Evolutionary conservation across 164 flowering plant genomes (phyloP).

Genomic region (Cinnamomum chago): DNA sequence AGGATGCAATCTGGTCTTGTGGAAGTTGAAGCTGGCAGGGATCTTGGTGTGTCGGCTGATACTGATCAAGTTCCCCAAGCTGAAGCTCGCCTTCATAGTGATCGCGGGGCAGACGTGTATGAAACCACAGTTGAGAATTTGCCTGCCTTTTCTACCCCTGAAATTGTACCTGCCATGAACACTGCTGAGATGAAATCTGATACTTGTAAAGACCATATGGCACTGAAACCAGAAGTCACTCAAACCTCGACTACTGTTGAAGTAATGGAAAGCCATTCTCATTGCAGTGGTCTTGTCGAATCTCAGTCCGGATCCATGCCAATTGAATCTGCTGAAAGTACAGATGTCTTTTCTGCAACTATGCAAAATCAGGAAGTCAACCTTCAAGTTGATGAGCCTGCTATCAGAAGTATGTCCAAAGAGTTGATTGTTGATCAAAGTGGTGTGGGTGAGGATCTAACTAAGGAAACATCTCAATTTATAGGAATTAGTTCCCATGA

Average conservation of each 20-base stretch:
- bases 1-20: neutral
- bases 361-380: slow-evolving; percentile 14
- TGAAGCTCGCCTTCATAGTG: neutral
- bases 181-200: slow-evolving; percentile 21
- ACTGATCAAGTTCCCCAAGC: neutral
- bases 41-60: slow-evolving; percentile 6
- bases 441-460: slow-evolving; percentile 3
- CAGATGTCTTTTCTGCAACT: slow-evolving; percentile 8
- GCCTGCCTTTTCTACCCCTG: slow-evolving; percentile 20
- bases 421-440: slow-evolving; percentile 12
- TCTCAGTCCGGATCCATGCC: slow-evolving; percentile 5
- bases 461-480: neutral
- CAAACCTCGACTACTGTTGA: neutral
- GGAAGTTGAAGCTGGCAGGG: slow-evolving; percentile 14
- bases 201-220: slow-evolving; percentile 24
- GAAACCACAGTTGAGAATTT: slow-evolving; percentile 5
- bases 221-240: slow-evolving; percentile 11
- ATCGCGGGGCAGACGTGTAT: neutral
- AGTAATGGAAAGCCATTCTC: neutral
- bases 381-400: neutral
- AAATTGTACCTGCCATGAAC: slow-evolving; percentile 17
- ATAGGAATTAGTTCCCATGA: neutral
- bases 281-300: slow-evolving; percentile 2
- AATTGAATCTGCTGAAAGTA: slow-evolving; percentile 8
- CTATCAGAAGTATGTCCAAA: slow-evolving; percentile 14